A percentile compares a stretch with the other conserved stretches of the same genome.
Evolutionary conservation across 345 rosid genomes (phyloP).

Genomic region (Passiflora organensis): DNA sequence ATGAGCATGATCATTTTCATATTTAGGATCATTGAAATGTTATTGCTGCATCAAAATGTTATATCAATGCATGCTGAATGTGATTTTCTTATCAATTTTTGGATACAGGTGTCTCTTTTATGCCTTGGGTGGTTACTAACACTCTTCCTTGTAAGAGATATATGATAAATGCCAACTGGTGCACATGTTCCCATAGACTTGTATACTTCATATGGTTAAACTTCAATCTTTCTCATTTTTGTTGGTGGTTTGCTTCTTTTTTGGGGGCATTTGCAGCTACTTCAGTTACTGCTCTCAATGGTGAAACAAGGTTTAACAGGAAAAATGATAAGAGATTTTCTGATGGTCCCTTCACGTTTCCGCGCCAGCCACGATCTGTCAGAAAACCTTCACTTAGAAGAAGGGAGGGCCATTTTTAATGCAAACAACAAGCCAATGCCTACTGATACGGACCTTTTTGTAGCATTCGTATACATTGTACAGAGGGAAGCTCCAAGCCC

Average conservation of each 20-base stretch:
- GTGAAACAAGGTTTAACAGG: conserved; percentile 11
- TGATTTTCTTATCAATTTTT: no score
- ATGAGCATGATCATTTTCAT: no score
- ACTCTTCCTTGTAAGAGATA: no score
- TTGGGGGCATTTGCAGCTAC: conserved; percentile 17
- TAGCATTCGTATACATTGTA: no score
- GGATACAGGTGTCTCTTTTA: no score
- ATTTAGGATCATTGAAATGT: background rate
- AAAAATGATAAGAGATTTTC: conserved; percentile 12
- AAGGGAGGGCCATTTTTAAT: background rate
- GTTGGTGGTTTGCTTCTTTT: background rate
- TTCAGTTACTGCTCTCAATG: conserved; percentile 9
- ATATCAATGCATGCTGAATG: background rate
- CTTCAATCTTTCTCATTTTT: background rate
- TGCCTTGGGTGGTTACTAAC: no score
- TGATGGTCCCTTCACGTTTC: conserved; percentile 33
- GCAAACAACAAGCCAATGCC: background rate
- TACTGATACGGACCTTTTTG: background rate
- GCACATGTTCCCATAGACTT: background rate
- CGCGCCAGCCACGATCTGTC: conserved; percentile 33
- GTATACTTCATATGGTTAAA: background rate
- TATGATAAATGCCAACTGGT: no score
- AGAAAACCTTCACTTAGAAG: conserved; percentile 13
- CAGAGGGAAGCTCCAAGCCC: no score
- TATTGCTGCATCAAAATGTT: background rate